Conservation (phyloP, 2,329 filamentous ascomycete species). For the Elsinoe fawcettii region DNA sequence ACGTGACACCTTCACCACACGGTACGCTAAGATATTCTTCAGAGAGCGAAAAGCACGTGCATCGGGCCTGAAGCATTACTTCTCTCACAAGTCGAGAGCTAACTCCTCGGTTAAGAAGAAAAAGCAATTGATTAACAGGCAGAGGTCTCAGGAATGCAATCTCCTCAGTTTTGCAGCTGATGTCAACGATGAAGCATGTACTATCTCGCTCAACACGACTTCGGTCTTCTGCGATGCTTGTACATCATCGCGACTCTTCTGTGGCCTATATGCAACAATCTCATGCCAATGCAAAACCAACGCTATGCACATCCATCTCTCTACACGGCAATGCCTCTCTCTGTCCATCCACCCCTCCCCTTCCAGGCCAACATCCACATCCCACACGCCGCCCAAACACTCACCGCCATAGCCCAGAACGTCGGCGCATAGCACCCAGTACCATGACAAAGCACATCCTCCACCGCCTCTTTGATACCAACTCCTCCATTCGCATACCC, state of each 20-base stretch:
- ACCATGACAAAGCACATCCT: conserved; percentile 66
- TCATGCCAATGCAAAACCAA: neutral
- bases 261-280: neutral
- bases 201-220: neutral
- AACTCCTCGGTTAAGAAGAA: too few species aligned
- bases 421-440: conserved; percentile 69
- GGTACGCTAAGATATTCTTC: too few species aligned
- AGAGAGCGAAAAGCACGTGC: too few species aligned
- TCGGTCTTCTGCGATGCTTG: neutral
- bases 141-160: too few species aligned
- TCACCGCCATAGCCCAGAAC: conserved; percentile 79
- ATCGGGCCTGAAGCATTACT: too few species aligned
- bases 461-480: conserved; percentile 28
- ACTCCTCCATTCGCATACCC: conserved; percentile 33
- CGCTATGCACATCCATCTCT: neutral
- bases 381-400: conserved; percentile 67
- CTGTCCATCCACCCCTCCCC: conserved; percentile 65
- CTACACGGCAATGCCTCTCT: conserved; percentile 62
- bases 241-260: neutral
- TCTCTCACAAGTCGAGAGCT: too few species aligned
- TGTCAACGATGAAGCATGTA: too few species aligned
- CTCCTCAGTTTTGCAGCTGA: too few species aligned
- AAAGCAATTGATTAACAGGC: too few species aligned
- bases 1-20: too few species aligned
- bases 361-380: conserved; percentile 76